A percentile compares a stretch with the other conserved stretches of the same genome.
These are phyloP conservation scores for Ustilago sp. DNA, from an alignment of 1,284 basidiomycete genomes.

Conservation along the genomic window DNA sequence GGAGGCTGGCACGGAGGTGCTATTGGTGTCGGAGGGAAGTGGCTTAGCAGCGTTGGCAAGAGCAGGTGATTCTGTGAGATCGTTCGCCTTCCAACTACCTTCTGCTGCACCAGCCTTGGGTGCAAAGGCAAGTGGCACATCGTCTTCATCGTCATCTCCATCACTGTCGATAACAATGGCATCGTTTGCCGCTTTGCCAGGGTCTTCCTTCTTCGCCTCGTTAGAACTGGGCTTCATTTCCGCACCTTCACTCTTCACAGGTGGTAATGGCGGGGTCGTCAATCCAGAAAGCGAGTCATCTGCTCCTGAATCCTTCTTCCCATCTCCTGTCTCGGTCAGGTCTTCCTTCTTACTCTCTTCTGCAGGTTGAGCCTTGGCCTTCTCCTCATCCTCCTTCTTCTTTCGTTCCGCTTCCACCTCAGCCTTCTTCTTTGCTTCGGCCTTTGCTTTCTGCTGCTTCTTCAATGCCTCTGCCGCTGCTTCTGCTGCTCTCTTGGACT, in stretches of 20 bases:
- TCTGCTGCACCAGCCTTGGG: constrained; percentile 29
- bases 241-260: neutral
- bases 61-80: constrained; percentile 42
- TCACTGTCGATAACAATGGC: constrained; percentile 53
- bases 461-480: constrained; percentile 37
- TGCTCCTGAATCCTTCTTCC: neutral
- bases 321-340: neutral
- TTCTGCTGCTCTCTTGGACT: constrained; percentile 26
- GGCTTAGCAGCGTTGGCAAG: constrained; percentile 14
- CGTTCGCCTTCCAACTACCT: constrained; percentile 23
- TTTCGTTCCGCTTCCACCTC: neutral
- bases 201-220: neutral
- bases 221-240: neutral
- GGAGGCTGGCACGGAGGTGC: neutral
- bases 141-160: constrained; percentile 45
- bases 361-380: neutral
- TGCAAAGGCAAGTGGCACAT: constrained; percentile 46
- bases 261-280: constrained; percentile 21
- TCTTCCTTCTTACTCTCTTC: neutral
- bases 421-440: neutral
- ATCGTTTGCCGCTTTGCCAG: constrained; percentile 20
- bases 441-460: constrained; percentile 31
- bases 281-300: constrained; percentile 22
- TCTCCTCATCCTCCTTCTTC: constrained; percentile 1
- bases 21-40: neutral